A percentile compares a stretch with the other conserved stretches of the same genome.
Evolutionary conservation across 768 basidiomycete genomes (phyloP).

Genomic region (Tylopilus sp.): DNA sequence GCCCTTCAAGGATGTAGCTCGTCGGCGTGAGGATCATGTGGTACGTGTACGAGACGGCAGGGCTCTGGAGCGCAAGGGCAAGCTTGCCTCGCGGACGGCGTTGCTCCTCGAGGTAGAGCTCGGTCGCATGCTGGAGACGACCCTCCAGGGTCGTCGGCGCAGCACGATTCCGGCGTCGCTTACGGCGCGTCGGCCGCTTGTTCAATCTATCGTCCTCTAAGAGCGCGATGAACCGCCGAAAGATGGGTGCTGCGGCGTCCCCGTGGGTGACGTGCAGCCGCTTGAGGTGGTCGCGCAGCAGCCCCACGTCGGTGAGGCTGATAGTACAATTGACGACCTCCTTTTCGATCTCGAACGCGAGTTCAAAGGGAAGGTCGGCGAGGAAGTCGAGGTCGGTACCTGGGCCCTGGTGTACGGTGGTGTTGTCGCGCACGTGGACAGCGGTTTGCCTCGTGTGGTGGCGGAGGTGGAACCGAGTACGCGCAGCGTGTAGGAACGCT

Average conservation of each 20-base stretch:
- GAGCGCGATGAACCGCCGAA: slow-evolving; percentile 16
- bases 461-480: slow-evolving; percentile 21
- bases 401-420: slow-evolving; percentile 1
- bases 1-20: slow-evolving; percentile 37
- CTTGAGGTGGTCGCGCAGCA: slow-evolving; percentile 18
- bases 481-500: slow-evolving; percentile 28
- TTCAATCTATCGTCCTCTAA: slow-evolving; percentile 15
- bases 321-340: slow-evolving; percentile 31
- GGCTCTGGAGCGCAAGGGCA: slow-evolving; percentile 15
- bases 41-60: slow-evolving; percentile 31
- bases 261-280: slow-evolving; percentile 16
- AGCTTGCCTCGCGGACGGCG: slow-evolving; percentile 24
- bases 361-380: slow-evolving; percentile 27
- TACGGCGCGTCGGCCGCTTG: background rate
- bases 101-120: slow-evolving; percentile 23
- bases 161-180: background rate
- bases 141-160: slow-evolving; percentile 9
- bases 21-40: slow-evolving; percentile 41
- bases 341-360: slow-evolving; percentile 40
- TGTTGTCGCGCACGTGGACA: slow-evolving; percentile 19
- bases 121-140: slow-evolving; percentile 15
- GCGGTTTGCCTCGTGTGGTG: background rate
- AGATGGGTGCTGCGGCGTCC: slow-evolving; percentile 22
- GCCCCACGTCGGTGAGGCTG: slow-evolving; percentile 17
- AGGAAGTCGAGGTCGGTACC: slow-evolving; percentile 24